Conservation (phyloP, 2,329 filamentous ascomycete genomes). For the Ceratocystis eucalypticola region DNA sequence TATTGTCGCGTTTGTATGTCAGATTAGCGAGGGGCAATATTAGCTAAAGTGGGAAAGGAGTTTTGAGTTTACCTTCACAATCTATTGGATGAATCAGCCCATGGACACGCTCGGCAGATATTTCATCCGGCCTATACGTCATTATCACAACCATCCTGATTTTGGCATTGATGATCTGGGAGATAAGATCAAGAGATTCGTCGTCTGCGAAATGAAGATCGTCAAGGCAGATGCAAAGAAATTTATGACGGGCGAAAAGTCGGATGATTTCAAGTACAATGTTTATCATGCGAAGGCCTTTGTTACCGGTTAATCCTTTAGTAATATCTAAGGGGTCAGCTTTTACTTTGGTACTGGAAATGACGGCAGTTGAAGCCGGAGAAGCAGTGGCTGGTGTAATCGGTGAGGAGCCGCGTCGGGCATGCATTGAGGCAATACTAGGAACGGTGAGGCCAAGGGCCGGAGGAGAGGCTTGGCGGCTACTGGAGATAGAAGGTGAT, state of each 20-base stretch:
- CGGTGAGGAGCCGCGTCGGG: constrained; percentile 39
- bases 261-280: constrained; percentile 77
- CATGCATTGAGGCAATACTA: constrained; percentile 24
- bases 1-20: constrained; percentile 19
- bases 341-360: constrained; percentile 30
- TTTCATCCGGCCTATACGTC: constrained; percentile 57
- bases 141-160: constrained; percentile 73
- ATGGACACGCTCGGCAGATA: constrained; percentile 42
- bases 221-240: constrained; percentile 79
- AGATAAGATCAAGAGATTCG: constrained; percentile 72
- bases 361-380: constrained; percentile 29
- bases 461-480: constrained; percentile 16
- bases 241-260: constrained; percentile 67
- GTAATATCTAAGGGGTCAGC: constrained; percentile 39
- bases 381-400: constrained; percentile 35
- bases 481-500: constrained; percentile 21
- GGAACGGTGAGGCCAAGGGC: constrained; percentile 18
- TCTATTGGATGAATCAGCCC: constrained; percentile 41
- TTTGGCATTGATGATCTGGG: constrained; percentile 62
- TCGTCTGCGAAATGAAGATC: constrained; percentile 84
- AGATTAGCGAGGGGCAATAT: neutral
- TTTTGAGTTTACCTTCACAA: constrained; percentile 33
- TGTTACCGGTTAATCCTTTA: constrained; percentile 43
- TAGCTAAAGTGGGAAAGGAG: neutral
- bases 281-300: constrained; percentile 65